These are phyloP conservation scores for Entomophthora muscae DNA, from an alignment of 371 early-diverging fungal genomes.

Conservation along the genomic window DNA sequence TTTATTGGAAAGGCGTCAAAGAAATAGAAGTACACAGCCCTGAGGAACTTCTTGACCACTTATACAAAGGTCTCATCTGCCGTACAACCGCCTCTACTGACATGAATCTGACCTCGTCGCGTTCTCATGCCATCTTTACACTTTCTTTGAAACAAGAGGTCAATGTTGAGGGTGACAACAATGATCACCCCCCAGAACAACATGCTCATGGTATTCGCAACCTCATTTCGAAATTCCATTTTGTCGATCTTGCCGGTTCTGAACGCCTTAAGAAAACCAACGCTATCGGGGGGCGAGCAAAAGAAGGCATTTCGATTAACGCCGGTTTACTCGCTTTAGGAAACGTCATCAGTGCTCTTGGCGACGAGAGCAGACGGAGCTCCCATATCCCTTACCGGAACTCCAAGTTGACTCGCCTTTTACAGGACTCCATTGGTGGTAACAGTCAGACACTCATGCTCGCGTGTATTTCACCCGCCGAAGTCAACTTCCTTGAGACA, in stretches of 20 bases:
- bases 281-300: constrained; percentile 84
- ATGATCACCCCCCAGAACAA: too few species aligned
- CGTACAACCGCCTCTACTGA: constrained; percentile 92
- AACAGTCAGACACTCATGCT: constrained; percentile 83
- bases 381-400: constrained; percentile 91
- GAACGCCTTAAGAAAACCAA: constrained; percentile 94
- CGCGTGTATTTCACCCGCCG: constrained; percentile 76
- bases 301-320: constrained; percentile 98
- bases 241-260: constrained; percentile 99
- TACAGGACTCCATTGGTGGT: constrained; percentile 94
- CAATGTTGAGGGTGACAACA: constrained; percentile 23
- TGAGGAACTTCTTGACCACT: constrained; percentile 48
- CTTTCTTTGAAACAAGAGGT: constrained; percentile 28
- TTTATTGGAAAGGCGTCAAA: constrained; percentile 74
- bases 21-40: constrained; percentile 59
- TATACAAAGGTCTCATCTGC: constrained; percentile 50
- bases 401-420: constrained; percentile 89
- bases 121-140: constrained; percentile 97
- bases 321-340: constrained; percentile 93
- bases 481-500: constrained; percentile 72
- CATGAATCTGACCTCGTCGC: constrained; percentile 90
- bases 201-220: constrained; percentile 21
- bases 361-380: constrained; percentile 41
- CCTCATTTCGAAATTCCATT: constrained; percentile 73
- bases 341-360: constrained; percentile 98